Evolutionary conservation across 257 asterid species (phyloP), one percentile per base, ranked within the genome.

Genomic region (Nyctanthes arbortristis): DNA sequence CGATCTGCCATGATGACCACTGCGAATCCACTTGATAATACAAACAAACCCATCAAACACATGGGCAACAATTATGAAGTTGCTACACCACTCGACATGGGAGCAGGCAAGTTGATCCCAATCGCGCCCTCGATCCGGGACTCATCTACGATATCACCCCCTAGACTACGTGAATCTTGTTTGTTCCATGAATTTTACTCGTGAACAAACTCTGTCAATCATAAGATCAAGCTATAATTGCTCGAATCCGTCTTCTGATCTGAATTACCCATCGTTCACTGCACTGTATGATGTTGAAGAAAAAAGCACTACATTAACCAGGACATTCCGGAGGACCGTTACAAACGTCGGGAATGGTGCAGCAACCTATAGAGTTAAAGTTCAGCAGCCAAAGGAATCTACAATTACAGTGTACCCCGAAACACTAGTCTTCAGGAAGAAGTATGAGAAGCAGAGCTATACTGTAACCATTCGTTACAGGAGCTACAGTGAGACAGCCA

Each of bases 281-380:
- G 57, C 57, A 7, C 6, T 16, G 27, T 47, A 61, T 28, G 18
- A n/a, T 1, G 2, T 1, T 0, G 66, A 40, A 7, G 72, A 72
- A 14, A 36, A 4, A 3, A 81, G 75, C 14, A 36, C 11, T 11
- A 39, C 16, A 4, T 7, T 70, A 28, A 76, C 78, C 4, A 54
- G 71, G 0, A 71, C 14, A 3, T 82, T 78, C 52, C 29, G 37
- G 35, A 71, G 87, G 54, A 71, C 73, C 1, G 66, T 82, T 18
- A 79, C 78, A 16, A 76, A 79, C 61, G 84, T 82, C 7, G 87
- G 84, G 39, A 32, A 66, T 5, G 80, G 79, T 24, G 77, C 73
- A 4, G 77, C 78, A 20, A 72, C 75, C 1, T 81, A 78, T 24
- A 72, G 6, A 3, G 75, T 63, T 2, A 61, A 22, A 36, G 2